Conservation (phyloP, 2,329 filamentous ascomycete species). For the Apiospora arundinis region DNA sequence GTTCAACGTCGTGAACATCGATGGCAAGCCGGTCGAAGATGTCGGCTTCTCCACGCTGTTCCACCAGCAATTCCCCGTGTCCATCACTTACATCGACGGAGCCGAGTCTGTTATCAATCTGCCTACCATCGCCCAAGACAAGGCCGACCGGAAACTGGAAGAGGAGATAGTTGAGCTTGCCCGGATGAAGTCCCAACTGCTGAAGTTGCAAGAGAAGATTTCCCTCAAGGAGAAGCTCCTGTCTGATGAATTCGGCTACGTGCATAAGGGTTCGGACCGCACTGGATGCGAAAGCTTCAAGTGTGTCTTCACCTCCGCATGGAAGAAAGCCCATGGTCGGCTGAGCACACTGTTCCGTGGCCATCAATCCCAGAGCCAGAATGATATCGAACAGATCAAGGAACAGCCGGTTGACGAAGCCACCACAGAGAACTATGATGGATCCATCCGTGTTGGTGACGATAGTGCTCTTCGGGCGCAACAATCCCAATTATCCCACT, state of each 20-base stretch:
- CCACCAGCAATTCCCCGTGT: constrained; percentile 50
- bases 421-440: neutral
- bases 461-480: neutral
- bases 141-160: constrained; percentile 38
- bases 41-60: constrained; percentile 52
- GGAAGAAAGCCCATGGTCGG: constrained; percentile 36
- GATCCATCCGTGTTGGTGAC: neutral
- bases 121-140: constrained; percentile 25
- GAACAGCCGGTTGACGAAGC: neutral
- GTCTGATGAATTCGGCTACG: constrained; percentile 42
- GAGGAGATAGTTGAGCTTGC: constrained; percentile 53
- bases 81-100: constrained; percentile 51
- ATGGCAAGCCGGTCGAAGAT: constrained; percentile 47
- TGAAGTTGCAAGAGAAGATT: constrained; percentile 50
- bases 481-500: neutral
- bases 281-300: constrained; percentile 48
- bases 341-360: neutral
- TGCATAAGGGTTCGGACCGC: constrained; percentile 33
- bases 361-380: neutral
- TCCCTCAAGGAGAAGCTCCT: constrained; percentile 49
- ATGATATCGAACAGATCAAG: neutral
- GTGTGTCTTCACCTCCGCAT: constrained; percentile 50
- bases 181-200: constrained; percentile 48
- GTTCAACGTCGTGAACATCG: constrained; percentile 50
- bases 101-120: constrained; percentile 41